Conservation (phyloP, 139 green algal species). For the Chlamydomonas sp. region DNA sequence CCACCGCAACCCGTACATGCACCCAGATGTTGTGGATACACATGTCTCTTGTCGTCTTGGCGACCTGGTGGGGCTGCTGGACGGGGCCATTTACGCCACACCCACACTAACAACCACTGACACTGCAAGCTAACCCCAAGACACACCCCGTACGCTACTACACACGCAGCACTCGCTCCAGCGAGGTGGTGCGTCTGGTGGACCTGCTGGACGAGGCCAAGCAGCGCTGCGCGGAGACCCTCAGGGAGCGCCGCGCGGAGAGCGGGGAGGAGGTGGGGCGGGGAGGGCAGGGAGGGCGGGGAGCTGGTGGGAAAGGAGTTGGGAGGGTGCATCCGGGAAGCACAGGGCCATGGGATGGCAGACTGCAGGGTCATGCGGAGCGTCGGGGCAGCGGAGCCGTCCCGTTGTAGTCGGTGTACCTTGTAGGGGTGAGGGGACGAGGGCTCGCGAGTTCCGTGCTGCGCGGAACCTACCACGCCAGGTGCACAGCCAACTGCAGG, state of each 20-base stretch:
- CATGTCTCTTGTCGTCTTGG: too few species aligned
- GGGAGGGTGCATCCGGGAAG: background rate
- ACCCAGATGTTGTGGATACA: too few species aligned
- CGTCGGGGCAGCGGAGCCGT: too few species aligned
- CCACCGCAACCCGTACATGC: too few species aligned
- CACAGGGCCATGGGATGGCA: too few species aligned
- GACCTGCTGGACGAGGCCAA: conserved; percentile 98
- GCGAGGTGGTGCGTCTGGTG: conserved; percentile 85
- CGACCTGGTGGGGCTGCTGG: too few species aligned
- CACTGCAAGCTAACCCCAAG: background rate
- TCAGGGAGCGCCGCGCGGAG: conserved; percentile 69
- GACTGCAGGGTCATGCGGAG: too few species aligned
- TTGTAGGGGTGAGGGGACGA: too few species aligned
- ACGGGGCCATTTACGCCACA: background rate
- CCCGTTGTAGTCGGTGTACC: too few species aligned
- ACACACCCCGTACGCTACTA: background rate
- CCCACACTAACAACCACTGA: background rate
- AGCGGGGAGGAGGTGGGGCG: conserved; percentile 53
- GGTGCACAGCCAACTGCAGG: too few species aligned
- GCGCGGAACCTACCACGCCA: too few species aligned
- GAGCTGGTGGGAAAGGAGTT: background rate
- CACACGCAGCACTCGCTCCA: conserved; percentile 47
- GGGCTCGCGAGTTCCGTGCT: too few species aligned
- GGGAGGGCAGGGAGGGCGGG: background rate
- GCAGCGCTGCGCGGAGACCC: conserved; percentile 62